phyloP scores from a whole-genome alignment of 305 asterid species.

The Lippia alba region DNA sequence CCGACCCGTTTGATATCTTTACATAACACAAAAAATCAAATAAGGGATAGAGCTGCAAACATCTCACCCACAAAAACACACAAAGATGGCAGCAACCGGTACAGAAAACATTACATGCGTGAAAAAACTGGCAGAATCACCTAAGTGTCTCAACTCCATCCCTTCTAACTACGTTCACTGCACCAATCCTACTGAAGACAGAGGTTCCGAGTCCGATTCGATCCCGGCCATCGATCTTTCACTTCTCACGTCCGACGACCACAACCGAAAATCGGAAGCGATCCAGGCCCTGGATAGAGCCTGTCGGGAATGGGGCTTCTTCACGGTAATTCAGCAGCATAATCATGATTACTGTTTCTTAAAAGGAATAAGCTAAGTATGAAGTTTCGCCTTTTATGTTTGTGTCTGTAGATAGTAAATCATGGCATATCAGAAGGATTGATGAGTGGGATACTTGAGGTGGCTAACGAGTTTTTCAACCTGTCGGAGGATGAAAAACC shows the following conservation, averaged over 20 bases:
- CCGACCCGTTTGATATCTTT: too few species aligned
- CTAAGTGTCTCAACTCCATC: constrained; percentile 44
- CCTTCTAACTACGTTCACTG: constrained; percentile 51
- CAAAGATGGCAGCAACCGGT: constrained; percentile 18
- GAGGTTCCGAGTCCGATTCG: constrained; percentile 40
- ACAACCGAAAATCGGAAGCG: constrained; percentile 46
- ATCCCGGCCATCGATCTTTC: constrained; percentile 70
- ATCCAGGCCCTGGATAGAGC: constrained; percentile 60
- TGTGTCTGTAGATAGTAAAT: constrained; percentile 46
- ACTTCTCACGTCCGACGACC: constrained; percentile 52
- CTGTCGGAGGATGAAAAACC: constrained; percentile 63
- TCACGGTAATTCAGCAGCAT: constrained; percentile 49
- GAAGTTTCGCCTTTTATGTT: neutral
- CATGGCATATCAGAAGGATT: constrained; percentile 61
- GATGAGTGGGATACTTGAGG: constrained; percentile 50
- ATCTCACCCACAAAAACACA: neutral
- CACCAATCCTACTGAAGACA: constrained; percentile 29
- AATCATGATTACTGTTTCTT: too few species aligned
- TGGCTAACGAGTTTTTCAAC: constrained; percentile 47
- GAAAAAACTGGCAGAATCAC: constrained; percentile 57
- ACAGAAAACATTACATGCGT: constrained; percentile 33
- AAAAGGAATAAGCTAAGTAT: too few species aligned
- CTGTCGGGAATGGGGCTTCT: constrained; percentile 85
- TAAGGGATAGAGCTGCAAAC: neutral
- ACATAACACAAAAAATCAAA: neutral